A percentile compares a stretch with the other conserved stretches of the same genome.
phyloP scores from a whole-genome alignment of 306 rosid species.

The Canavalia ensiformis region DNA sequence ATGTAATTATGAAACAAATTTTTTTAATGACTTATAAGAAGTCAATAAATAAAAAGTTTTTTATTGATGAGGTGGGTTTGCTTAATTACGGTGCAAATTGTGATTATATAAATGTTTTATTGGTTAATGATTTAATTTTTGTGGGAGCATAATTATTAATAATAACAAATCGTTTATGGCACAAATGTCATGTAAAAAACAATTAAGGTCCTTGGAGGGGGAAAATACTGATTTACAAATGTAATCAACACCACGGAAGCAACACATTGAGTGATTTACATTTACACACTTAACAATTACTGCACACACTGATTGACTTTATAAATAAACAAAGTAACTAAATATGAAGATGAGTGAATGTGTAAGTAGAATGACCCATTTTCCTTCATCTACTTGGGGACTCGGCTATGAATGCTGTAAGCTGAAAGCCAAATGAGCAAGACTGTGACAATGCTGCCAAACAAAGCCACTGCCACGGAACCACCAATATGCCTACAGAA shows the following conservation, averaged over 20 bases:
- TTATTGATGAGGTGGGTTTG: no score
- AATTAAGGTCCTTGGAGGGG: conserved; percentile 9
- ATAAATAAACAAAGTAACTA: conserved; percentile 11
- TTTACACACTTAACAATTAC: conserved; percentile 8
- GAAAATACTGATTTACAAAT: conserved; percentile 39
- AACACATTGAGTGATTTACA: conserved; percentile 40
- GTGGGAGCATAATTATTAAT: conserved; percentile 12
- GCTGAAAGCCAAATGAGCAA: conserved; percentile 79
- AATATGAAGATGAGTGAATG: background rate
- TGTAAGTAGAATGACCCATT: conserved; percentile 1
- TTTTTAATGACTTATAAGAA: no score
- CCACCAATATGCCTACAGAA: conserved; percentile 70
- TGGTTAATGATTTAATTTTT: background rate
- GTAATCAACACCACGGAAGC: conserved; percentile 26
- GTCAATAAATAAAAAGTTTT: no score
- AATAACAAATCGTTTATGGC: conserved; percentile 20
- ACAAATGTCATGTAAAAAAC: conserved; percentile 28
- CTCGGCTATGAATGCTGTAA: conserved; percentile 56
- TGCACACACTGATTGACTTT: conserved; percentile 33
- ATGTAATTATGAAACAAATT: no score
- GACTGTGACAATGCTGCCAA: conserved; percentile 64
- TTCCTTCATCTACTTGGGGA: conserved; percentile 62
- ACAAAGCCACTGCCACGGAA: conserved; percentile 64
- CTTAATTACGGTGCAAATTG: no score
- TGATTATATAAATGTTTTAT: background rate